phyloP scores from a whole-genome alignment of 805 yeast genomes.

The Blastobotrys robertii region DNA sequence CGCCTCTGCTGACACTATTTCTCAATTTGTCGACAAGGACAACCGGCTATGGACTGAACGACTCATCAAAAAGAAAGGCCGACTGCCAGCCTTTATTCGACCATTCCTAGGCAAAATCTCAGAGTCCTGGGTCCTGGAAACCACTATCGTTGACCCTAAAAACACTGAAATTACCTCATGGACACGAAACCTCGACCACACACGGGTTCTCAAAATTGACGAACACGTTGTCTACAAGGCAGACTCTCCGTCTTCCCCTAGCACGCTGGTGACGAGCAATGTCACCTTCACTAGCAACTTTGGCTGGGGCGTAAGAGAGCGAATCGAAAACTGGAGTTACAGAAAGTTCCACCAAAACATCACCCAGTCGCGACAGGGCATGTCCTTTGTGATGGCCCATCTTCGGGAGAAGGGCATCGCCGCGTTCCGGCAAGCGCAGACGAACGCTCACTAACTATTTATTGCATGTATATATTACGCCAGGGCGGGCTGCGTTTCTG shows the following conservation, averaged over 20 bases:
- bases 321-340: slow-evolving; percentile 78
- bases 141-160: slow-evolving; percentile 59
- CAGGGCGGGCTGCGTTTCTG: too few species aligned
- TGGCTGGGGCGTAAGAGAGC: slow-evolving; percentile 51
- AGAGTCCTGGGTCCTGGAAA: slow-evolving; percentile 76
- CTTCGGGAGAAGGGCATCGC: slow-evolving; percentile 25
- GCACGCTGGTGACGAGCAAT: slow-evolving; percentile 42
- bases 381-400: slow-evolving; percentile 67
- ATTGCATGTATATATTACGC: background rate
- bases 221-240: slow-evolving; percentile 53
- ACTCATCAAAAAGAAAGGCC: slow-evolving; percentile 66
- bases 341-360: slow-evolving; percentile 59
- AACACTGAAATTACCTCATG: slow-evolving; percentile 50
- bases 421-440: slow-evolving; percentile 11
- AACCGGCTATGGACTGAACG: slow-evolving; percentile 67
- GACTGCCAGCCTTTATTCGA: slow-evolving; percentile 68
- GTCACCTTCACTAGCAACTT: slow-evolving; percentile 70
- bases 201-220: slow-evolving; percentile 65
- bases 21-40: slow-evolving; percentile 43
- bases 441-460: background rate
- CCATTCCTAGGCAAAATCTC: slow-evolving; percentile 64
- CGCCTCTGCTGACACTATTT: slow-evolving; percentile 68
- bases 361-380: slow-evolving; percentile 56
- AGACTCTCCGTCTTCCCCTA: slow-evolving; percentile 8
- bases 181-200: slow-evolving; percentile 78